Conservation (phyloP, 805 yeast genomes). For the Diddensiella santjacobensis region DNA sequence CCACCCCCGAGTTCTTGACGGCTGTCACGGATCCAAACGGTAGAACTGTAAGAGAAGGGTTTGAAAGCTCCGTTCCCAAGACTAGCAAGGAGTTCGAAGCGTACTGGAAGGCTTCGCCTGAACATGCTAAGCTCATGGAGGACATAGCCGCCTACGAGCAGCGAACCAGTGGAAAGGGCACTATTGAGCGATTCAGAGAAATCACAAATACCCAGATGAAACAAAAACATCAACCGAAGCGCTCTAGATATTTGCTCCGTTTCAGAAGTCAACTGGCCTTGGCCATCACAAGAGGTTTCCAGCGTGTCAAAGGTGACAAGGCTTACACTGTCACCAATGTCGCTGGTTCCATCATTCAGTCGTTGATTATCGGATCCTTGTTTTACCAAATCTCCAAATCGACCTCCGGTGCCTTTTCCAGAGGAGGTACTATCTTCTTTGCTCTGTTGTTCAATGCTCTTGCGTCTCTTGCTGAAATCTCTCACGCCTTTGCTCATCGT, state of each 20-base stretch:
- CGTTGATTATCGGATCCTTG: slow-evolving; percentile 62
- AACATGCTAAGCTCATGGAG: slow-evolving; percentile 38
- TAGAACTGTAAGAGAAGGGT: slow-evolving; percentile 47
- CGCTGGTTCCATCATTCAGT: slow-evolving; percentile 49
- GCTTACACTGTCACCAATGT: slow-evolving; percentile 46
- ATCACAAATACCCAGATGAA: slow-evolving; percentile 31
- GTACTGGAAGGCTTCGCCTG: slow-evolving; percentile 53
- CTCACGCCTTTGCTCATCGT: slow-evolving; percentile 46
- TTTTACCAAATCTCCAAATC: slow-evolving; percentile 49
- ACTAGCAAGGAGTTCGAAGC: slow-evolving; percentile 59
- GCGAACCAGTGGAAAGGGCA: slow-evolving; percentile 31
- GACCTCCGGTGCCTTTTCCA: slow-evolving; percentile 56
- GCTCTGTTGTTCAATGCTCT: slow-evolving; percentile 59
- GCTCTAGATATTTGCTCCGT: slow-evolving; percentile 44
- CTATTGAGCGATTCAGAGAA: slow-evolving; percentile 35
- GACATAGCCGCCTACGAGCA: slow-evolving; percentile 46
- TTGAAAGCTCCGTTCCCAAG: slow-evolving; percentile 51
- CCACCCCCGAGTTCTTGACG: slow-evolving; percentile 68
- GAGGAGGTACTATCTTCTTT: slow-evolving; percentile 63
- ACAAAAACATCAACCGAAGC: slow-evolving; percentile 37
- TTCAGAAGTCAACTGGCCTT: slow-evolving; percentile 48
- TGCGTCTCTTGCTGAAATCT: slow-evolving; percentile 54
- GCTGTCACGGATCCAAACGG: slow-evolving; percentile 67
- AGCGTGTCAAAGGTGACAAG: slow-evolving; percentile 55
- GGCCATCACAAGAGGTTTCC: slow-evolving; percentile 50